Base-by-base conservation (phyloP, 2,329 filamentous ascomycete genomes). In the Dryadomyces quercivorus region DNA sequence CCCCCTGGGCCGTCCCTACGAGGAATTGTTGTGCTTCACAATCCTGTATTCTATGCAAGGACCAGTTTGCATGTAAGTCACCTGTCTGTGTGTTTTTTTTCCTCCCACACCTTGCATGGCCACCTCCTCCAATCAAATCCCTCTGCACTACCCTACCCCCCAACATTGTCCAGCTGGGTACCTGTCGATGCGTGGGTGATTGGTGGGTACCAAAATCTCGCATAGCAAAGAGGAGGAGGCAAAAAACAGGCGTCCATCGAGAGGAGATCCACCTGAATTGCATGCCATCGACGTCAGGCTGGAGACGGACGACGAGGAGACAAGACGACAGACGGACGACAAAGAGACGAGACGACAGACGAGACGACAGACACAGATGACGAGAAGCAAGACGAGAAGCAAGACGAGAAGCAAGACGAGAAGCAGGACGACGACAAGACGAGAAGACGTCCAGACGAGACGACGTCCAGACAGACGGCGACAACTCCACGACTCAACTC, bases 21-120 rank as follows among this genome's bases (percentile, higher is more conserved):
- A 8, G 8, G 26, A 3, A 40, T 15, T 8, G 36, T 16, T 40
- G 36, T 40, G 36, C 36, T 40, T 40, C 36, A 40, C 26, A 31
- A 31, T 31, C 26, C 26, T 31, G 26, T 31, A 51, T 56, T 56
- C 51, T 64, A 64, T 65, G 63, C 61, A 59, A 60, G 58, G 58
- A 45, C 21, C 13, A 57, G 55, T 60, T 51, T 61, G 57, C 57
- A 59, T 62, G 64, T 66, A 63, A 64, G 64, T 64, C 56, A 53
- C 52, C 52, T 57, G 53, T 57, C 31, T 36, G 36, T 6, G 15
- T 50, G 20, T 45, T 31, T 51, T 42, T 54, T 10, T n/a, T 49
- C 40, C n/a, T 16, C 22, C 49, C 31, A 13, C 44, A 31, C 20
- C n/a, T 18, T 22, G 9, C 22, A n/a, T 34, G 16, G 7, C 16